Percentiles rank a stretch among this genome's conserved stretches.
phyloP scores from a whole-genome alignment of 2,329 filamentous ascomycete genomes.

The Pseudogymnoascus sp. region DNA sequence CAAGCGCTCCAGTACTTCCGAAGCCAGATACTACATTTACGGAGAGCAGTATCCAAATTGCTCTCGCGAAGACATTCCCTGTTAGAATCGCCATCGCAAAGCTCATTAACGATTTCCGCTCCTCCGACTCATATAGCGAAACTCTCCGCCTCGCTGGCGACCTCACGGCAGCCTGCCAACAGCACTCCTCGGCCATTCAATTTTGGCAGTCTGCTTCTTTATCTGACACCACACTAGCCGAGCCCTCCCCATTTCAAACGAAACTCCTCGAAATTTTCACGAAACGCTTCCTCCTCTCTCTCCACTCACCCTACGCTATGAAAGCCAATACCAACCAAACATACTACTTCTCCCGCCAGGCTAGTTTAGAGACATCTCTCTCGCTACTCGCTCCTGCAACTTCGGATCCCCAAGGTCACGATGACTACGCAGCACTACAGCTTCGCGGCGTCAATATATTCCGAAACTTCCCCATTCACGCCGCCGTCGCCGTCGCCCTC shows the following conservation, averaged over 20 bases:
- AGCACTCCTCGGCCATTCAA: background rate
- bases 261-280: conserved; percentile 43
- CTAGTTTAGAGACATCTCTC: conserved; percentile 35
- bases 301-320: conserved; percentile 41
- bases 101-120: conserved; percentile 39
- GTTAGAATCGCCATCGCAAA: conserved; percentile 37
- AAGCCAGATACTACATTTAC: conserved; percentile 30
- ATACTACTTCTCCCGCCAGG: conserved; percentile 40
- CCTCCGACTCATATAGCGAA: conserved; percentile 36
- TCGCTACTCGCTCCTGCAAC: conserved; percentile 7
- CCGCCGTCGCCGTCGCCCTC: conserved; percentile 35
- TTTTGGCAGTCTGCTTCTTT: background rate
- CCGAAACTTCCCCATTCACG: conserved; percentile 32
- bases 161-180: conserved; percentile 26
- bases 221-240: background rate
- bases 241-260: conserved; percentile 30
- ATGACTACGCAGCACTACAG: conserved; percentile 31
- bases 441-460: conserved; percentile 34
- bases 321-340: conserved; percentile 34
- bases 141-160: conserved; percentile 39
- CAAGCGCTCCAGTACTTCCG: conserved; percentile 16
- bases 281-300: conserved; percentile 43
- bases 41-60: conserved; percentile 41
- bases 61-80: conserved; percentile 36
- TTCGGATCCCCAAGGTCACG: conserved; percentile 4